These are phyloP conservation scores for Triangularia setosa DNA, from an alignment of 2,329 filamentous ascomycete species.

Conservation along the genomic window DNA sequence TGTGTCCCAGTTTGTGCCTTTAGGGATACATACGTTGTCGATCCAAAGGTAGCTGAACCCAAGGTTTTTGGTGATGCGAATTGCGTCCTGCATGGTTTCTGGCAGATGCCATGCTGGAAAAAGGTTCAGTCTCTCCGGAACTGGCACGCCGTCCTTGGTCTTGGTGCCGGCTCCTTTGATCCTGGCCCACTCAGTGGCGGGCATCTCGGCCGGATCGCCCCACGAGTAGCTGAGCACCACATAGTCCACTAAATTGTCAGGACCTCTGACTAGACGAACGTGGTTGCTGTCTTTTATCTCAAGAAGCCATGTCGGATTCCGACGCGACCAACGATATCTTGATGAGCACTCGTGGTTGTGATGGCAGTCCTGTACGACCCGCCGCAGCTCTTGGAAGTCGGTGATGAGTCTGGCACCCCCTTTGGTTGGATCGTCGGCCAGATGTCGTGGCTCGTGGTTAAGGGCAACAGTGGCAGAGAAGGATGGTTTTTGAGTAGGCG, in stretches of 20 bases:
- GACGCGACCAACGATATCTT: conserved; percentile 25
- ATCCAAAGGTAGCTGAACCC: conserved; percentile 27
- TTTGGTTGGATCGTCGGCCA: conserved; percentile 3
- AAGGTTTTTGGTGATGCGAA: conserved; percentile 20
- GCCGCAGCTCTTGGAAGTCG: conserved; percentile 19
- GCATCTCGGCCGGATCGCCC: conserved; percentile 26
- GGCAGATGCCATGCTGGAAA: conserved; percentile 21
- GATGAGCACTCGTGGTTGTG: conserved; percentile 26
- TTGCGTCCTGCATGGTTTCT: conserved; percentile 27
- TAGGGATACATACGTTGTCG: conserved; percentile 28
- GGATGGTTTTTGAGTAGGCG: conserved; percentile 6
- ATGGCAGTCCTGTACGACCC: conserved; percentile 23
- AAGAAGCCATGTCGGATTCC: conserved; percentile 27
- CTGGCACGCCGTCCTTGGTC: conserved; percentile 23
- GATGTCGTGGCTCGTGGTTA: not conserved
- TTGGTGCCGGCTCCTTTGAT: conserved; percentile 26
- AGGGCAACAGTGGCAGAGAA: conserved; percentile 22
- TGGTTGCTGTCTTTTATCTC: conserved; percentile 18
- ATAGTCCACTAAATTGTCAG: conserved; percentile 18
- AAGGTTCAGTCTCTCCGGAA: conserved; percentile 21
- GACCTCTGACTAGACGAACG: conserved; percentile 20
- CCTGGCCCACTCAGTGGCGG: conserved; percentile 23
- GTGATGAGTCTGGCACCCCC: conserved; percentile 12
- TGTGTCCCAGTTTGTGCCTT: conserved; percentile 28
- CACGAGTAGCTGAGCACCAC: conserved; percentile 29